These are phyloP conservation scores for Exobasidium cylindrosporum DNA, from an alignment of 1,284 basidiomycete species.

Conservation along the genomic window DNA sequence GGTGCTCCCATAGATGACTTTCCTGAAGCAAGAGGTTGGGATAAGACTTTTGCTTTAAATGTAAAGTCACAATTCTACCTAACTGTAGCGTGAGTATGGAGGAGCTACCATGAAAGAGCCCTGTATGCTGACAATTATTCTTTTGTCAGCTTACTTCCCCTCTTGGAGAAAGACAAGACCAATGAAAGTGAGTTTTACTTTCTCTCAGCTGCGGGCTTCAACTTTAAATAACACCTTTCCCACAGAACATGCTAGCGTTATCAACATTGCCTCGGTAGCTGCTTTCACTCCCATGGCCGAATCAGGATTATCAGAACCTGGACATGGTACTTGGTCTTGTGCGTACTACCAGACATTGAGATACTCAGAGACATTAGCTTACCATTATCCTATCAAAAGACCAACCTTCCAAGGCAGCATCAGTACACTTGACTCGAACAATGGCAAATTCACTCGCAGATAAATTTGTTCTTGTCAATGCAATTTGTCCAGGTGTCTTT, in stretches of 20 bases:
- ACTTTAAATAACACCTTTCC: conserved; percentile 59
- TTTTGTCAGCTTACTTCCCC: conserved; percentile 29
- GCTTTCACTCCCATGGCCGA: conserved; percentile 63
- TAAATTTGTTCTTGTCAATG: conserved; percentile 65
- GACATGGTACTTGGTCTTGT: conserved; percentile 78
- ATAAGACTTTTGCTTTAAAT: conserved; percentile 57
- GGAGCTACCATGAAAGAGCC: not conserved
- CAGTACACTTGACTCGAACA: conserved; percentile 75
- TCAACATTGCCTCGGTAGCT: conserved; percentile 73
- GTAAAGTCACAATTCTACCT: conserved; percentile 54
- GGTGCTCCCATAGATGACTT: conserved; percentile 71
- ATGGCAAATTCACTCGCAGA: conserved; percentile 69
- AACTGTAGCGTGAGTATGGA: conserved; percentile 41
- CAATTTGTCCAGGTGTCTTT: conserved; percentile 72
- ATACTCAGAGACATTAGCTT: not conserved
- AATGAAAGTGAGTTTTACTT: conserved; percentile 27
- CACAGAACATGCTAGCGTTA: conserved; percentile 66
- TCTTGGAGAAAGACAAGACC: conserved; percentile 40
- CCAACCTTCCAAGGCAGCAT: conserved; percentile 67
- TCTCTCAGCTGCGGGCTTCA: not conserved
- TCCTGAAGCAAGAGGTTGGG: conserved; percentile 71
- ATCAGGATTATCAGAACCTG: conserved; percentile 61
- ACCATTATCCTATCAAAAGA: conserved; percentile 18
- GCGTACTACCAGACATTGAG: conserved; percentile 50
- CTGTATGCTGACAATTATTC: not conserved